Percentiles rank a stretch among this genome's conserved stretches.
Conservation (phyloP, 176 grass and related monocot genomes). For the Oryza glaberrima region DNA sequence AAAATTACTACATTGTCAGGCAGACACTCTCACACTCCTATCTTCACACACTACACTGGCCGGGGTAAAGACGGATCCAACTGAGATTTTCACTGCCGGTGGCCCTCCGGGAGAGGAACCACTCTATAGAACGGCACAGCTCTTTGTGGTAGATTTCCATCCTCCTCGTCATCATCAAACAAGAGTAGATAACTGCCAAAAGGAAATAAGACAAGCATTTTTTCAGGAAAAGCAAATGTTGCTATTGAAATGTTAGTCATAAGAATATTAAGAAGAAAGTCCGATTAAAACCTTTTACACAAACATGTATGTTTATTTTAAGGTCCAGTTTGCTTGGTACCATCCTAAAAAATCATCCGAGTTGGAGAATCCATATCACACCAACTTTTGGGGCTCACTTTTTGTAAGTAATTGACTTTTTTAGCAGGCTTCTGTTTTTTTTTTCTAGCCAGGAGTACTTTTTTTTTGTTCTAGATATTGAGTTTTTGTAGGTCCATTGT, state of each 20-base stretch:
- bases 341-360: too few species aligned
- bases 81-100: constrained; percentile 60
- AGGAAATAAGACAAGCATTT: constrained; percentile 9
- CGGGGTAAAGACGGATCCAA: neutral
- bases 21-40: neutral
- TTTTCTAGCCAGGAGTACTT: neutral
- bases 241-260: neutral
- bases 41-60: constrained; percentile 1
- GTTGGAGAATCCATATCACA: neutral
- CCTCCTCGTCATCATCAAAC: constrained; percentile 98
- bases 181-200: constrained; percentile 75
- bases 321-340: too few species aligned
- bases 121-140: constrained; percentile 84
- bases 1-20: constrained; percentile 14
- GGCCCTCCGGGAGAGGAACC: constrained; percentile 84
- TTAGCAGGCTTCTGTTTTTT: neutral
- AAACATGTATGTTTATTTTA: neutral
- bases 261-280: neutral
- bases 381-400: neutral
- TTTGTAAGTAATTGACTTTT: neutral
- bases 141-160: constrained; percentile 83
- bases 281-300: neutral
- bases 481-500: neutral
- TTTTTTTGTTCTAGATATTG: neutral
- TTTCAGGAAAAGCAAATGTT: neutral